Percentiles rank a stretch among this genome's conserved stretches.
phyloP scores from a whole-genome alignment of 306 rosid genomes.

The Myrica gale region DNA sequence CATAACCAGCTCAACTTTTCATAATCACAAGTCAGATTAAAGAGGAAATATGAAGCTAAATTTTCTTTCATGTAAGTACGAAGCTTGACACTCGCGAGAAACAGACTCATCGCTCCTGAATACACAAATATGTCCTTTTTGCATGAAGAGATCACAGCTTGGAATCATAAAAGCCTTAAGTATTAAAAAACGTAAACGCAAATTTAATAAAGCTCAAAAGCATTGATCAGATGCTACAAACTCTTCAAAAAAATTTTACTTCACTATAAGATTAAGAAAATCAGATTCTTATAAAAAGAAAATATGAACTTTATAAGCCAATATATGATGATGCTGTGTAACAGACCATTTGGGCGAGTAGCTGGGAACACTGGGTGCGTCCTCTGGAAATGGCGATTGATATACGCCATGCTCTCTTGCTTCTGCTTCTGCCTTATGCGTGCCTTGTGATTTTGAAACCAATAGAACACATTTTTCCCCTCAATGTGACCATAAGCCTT shows the following conservation, averaged over 20 bases:
- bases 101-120: not conserved
- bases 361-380: conserved; percentile 36
- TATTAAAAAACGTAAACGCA: not conserved
- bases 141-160: conserved; percentile 29
- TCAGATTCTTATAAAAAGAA: too few relatives aligned
- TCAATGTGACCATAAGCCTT: conserved; percentile 75
- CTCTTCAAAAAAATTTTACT: not conserved
- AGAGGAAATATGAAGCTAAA: not conserved
- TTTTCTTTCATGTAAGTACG: not conserved
- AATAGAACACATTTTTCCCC: conserved; percentile 92
- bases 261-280: not conserved
- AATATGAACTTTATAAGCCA: too few relatives aligned
- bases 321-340: not conserved
- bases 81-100: not conserved
- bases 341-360: conserved; percentile 50
- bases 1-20: not conserved
- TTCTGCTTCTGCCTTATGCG: conserved; percentile 89
- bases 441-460: conserved; percentile 98
- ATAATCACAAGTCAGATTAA: not conserved
- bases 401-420: conserved; percentile 59
- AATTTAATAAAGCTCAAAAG: too few relatives aligned
- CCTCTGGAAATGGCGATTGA: conserved; percentile 46
- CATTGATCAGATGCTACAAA: too few relatives aligned
- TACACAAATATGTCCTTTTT: conserved; percentile 12
- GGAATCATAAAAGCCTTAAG: not conserved